phyloP scores from a whole-genome alignment of 2,329 filamentous ascomycete genomes.

The Tympanopsis confertula region DNA sequence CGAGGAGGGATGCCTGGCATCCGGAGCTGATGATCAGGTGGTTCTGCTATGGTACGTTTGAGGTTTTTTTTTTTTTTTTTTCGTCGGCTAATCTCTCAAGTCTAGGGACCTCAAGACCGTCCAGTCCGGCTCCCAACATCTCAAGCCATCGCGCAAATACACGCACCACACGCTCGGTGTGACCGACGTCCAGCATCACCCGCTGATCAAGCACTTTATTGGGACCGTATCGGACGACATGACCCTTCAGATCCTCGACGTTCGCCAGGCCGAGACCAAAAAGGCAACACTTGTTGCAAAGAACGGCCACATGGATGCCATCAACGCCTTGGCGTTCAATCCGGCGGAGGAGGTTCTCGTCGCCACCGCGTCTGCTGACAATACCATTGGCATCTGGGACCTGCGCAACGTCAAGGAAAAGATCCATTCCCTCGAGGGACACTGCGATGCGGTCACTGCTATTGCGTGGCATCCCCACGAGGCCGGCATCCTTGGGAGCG shows the following conservation, averaged over 20 bases:
- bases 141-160: constrained; percentile 66
- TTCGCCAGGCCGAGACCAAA: constrained; percentile 55
- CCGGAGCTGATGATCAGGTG: constrained; percentile 83
- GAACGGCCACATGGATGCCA: constrained; percentile 76
- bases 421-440: constrained; percentile 79
- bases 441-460: constrained; percentile 81
- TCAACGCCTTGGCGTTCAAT: constrained; percentile 94
- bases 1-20: constrained; percentile 68
- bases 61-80: background rate
- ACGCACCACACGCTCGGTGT: constrained; percentile 83
- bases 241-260: constrained; percentile 82
- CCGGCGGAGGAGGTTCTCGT: constrained; percentile 77
- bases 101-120: constrained; percentile 69
- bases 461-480: constrained; percentile 92
- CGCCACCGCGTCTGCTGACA: constrained; percentile 88
- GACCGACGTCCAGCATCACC: constrained; percentile 95
- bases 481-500: constrained; percentile 76
- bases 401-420: constrained; percentile 81
- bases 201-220: constrained; percentile 71
- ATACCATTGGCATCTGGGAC: constrained; percentile 92
- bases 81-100: constrained; percentile 3
- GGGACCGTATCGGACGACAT: constrained; percentile 92
- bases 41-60: constrained; percentile 71
- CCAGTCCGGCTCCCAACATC: constrained; percentile 53
- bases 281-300: constrained; percentile 58